Evolutionary conservation across 805 yeast species (phyloP), one percentile per base, ranked within the genome.

Genomic region (Tetrapisispora arboricola): DNA sequence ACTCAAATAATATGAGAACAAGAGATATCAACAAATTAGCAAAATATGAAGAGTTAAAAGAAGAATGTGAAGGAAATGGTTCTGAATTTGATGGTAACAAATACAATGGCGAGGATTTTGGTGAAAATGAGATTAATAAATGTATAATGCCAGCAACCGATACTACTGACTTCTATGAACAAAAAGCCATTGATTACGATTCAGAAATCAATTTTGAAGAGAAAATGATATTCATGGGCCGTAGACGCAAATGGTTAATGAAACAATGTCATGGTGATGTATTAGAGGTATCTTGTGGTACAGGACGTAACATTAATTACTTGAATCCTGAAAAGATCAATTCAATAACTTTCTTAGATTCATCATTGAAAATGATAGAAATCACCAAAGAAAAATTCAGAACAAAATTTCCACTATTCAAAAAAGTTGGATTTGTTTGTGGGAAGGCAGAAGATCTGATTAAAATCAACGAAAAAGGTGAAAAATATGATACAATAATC

Each of bases 231-330:
- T 50, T 65, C 31, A 60, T 70, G 67, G 71, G 80, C 43, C 70
- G 68, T 53, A 71, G 83, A 62, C 71, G 96, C 53, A 78, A 77
- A 51, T 80, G 92, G 84, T 60, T 83, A 35, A 83, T 84, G 87
- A 73, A 68, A 28, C 83, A 82, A 46, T 73, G 80, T 38, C 65
- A 68, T 43, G 98, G 98, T 18, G 96, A 92, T 57, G 96, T 87
- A 2, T 65, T 92, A 42, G 98, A 92, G 61, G 92, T 90, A 10
- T 81, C 96, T 0, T 84, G 94, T 56, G 98, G 98, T 44, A 92
- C 98, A 0, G 97, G 98, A 6, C 73, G 97, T 61, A 92, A 92
- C 57, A 73, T 90, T 42, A 78, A 80, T 36, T 88, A 80, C 57
- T 63, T 86, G 50, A 72, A 79, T 40, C 73, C 78, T 17, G 68